phyloP scores from a whole-genome alignment of 2,329 filamentous ascomycete genomes.

The Penicillium corylophilum region DNA sequence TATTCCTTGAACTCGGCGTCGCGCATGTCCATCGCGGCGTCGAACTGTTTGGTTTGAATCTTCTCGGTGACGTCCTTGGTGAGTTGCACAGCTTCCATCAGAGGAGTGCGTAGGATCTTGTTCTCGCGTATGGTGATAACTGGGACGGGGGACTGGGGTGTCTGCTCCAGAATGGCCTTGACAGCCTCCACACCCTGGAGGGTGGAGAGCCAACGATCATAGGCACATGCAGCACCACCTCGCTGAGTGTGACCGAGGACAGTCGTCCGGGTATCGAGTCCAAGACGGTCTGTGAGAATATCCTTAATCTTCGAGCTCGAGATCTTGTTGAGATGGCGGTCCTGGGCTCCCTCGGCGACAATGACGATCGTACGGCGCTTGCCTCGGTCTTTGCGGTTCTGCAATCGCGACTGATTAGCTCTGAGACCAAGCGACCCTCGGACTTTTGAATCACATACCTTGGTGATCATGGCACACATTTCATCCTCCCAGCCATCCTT shows the following conservation, averaged over 20 bases:
- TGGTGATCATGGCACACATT: slow-evolving; percentile 75
- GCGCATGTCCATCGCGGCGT: slow-evolving; percentile 79
- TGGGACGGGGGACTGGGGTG: slow-evolving; percentile 82
- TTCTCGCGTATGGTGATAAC: slow-evolving; percentile 98
- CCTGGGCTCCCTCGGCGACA: slow-evolving; percentile 90
- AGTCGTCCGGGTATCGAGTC: slow-evolving; percentile 88
- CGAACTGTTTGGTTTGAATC: slow-evolving; percentile 83
- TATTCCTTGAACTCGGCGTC: slow-evolving; percentile 95
- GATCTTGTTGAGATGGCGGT: slow-evolving; percentile 80
- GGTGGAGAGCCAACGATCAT: slow-evolving; percentile 90
- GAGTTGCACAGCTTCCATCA: slow-evolving; percentile 83
- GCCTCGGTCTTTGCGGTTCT: slow-evolving; percentile 77
- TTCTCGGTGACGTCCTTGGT: slow-evolving; percentile 81
- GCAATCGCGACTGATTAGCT: slow-evolving; percentile 4
- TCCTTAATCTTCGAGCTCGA: slow-evolving; percentile 78
- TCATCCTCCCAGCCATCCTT: slow-evolving; percentile 83
- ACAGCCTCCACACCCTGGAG: slow-evolving; percentile 94
- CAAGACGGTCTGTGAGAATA: slow-evolving; percentile 76
- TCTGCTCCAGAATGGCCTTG: slow-evolving; percentile 84
- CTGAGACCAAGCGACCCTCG: neutral
- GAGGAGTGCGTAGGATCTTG: slow-evolving; percentile 86
- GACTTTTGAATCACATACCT: slow-evolving; percentile 49
- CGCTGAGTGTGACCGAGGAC: slow-evolving; percentile 97
- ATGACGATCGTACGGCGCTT: slow-evolving; percentile 99
- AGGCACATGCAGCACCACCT: slow-evolving; percentile 87